Evolutionary conservation across 2,329 filamentous ascomycete genomes (phyloP).

Genomic region (Aureobasidium sp.): DNA sequence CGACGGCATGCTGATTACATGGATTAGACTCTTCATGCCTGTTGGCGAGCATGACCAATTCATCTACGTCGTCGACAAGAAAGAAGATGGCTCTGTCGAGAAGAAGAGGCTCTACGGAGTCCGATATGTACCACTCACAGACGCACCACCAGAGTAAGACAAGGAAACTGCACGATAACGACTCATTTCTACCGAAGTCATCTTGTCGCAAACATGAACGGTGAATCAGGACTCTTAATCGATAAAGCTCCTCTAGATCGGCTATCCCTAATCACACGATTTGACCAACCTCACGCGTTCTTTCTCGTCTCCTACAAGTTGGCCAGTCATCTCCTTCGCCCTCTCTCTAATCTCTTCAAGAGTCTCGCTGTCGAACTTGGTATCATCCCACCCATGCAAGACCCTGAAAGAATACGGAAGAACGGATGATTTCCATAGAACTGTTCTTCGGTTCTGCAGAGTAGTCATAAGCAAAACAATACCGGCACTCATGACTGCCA

Average conservation of each 20-base stretch:
- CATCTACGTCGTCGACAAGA: slow-evolving; percentile 69
- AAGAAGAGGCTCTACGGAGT: slow-evolving; percentile 61
- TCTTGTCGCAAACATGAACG: too few species aligned
- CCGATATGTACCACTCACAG: slow-evolving; percentile 68
- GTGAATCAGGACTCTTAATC: too few species aligned
- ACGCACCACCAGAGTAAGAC: slow-evolving; percentile 45
- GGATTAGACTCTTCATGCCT: slow-evolving; percentile 62
- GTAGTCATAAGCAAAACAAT: neutral
- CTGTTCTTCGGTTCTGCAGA: neutral
- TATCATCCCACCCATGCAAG: neutral
- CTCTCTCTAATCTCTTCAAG: neutral
- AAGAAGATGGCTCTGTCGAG: slow-evolving; percentile 52
- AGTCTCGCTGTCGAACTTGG: neutral
- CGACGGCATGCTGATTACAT: slow-evolving; percentile 11
- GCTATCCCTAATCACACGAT: neutral
- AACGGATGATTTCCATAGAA: neutral
- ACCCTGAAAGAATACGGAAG: neutral
- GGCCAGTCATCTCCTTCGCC: neutral
- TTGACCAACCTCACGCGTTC: neutral
- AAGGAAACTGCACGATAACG: neutral
- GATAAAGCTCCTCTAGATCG: too few species aligned
- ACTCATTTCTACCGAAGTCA: neutral
- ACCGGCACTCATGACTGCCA: neutral
- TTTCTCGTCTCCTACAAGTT: neutral
- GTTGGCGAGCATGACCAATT: slow-evolving; percentile 58